These are phyloP conservation scores for Diaporthe vaccinii DNA, from an alignment of 2,329 filamentous ascomycete species.

Conservation along the genomic window DNA sequence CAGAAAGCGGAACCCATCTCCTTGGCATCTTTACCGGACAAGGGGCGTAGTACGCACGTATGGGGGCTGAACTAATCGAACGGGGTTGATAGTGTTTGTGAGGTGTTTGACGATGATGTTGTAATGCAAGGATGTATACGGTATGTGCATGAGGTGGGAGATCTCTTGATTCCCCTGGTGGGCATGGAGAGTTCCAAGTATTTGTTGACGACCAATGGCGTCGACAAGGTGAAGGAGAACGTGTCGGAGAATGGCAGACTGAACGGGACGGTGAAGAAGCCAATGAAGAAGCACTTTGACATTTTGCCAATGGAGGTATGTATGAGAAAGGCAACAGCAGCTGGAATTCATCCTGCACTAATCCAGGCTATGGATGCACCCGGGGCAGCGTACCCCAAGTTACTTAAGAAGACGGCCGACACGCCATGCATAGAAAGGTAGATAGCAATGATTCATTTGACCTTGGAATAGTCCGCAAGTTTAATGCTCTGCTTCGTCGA, in stretches of 20 bases:
- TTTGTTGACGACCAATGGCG: neutral
- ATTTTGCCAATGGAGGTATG: neutral
- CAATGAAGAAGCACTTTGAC: neutral
- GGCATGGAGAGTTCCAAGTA: neutral
- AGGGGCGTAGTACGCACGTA: constrained; percentile 52
- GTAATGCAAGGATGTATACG: neutral
- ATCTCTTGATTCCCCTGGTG: neutral
- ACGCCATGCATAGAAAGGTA: neutral
- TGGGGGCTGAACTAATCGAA: constrained; percentile 50
- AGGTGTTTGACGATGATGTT: neutral
- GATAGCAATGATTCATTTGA: too few species aligned
- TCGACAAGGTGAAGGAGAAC: neutral
- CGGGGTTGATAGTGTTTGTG: neutral
- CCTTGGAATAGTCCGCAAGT: neutral
- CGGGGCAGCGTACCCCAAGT: neutral
- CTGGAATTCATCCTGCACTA: constrained; percentile 32
- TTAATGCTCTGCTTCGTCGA: neutral
- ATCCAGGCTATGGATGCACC: constrained; percentile 1
- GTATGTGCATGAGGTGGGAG: neutral
- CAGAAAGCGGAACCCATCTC: constrained; percentile 40
- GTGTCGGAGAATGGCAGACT: neutral
- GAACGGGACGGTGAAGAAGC: neutral
- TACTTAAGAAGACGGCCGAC: neutral
- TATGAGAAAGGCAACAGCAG: constrained; percentile 34
- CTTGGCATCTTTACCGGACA: constrained; percentile 53